Conservation (phyloP, 208 protist genomes). For the Phytomonas serpens region DNA sequence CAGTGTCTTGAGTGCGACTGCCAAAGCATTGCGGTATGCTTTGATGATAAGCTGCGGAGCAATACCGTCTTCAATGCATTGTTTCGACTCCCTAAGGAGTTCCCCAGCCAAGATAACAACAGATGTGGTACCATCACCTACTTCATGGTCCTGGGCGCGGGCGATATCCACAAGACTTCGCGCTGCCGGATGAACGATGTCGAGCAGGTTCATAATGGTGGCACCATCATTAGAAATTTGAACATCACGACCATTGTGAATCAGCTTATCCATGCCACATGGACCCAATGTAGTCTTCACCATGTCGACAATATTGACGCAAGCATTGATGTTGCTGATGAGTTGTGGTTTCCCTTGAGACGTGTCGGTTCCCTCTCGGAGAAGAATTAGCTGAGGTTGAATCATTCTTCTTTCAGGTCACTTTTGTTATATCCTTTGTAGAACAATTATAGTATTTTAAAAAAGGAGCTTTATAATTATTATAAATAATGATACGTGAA, state of each 20-base stretch:
- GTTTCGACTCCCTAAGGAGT: conserved; percentile 97
- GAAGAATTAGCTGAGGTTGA: conserved; percentile 97
- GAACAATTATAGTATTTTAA: conserved; percentile 11
- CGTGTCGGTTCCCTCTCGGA: conserved; percentile 99
- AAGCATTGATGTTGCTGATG: conserved; percentile 99
- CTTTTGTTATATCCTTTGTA: not conserved
- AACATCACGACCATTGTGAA: conserved; percentile 89
- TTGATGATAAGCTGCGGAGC: conserved; percentile 98
- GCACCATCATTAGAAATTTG: conserved; percentile 99
- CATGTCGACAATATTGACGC: conserved; percentile 93
- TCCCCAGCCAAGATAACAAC: conserved; percentile 99
- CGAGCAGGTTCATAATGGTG: conserved; percentile 99
- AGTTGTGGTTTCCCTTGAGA: conserved; percentile 99
- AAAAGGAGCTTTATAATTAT: not conserved
- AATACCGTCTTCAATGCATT: conserved; percentile 99
- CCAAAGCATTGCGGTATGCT: conserved; percentile 87
- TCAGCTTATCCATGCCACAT: conserved; percentile 99
- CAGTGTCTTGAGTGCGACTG: conserved; percentile 73
- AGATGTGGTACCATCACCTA: conserved; percentile 99
- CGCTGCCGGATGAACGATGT: conserved; percentile 99
- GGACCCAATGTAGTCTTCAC: conserved; percentile 96
- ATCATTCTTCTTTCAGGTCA: conserved; percentile 73
- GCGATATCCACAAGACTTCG: conserved; percentile 99
- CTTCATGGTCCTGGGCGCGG: conserved; percentile 96
- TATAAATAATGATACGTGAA: not conserved